Base-by-base conservation (phyloP, 2,329 filamentous ascomycete species). In the Biscogniauxia marginata region DNA sequence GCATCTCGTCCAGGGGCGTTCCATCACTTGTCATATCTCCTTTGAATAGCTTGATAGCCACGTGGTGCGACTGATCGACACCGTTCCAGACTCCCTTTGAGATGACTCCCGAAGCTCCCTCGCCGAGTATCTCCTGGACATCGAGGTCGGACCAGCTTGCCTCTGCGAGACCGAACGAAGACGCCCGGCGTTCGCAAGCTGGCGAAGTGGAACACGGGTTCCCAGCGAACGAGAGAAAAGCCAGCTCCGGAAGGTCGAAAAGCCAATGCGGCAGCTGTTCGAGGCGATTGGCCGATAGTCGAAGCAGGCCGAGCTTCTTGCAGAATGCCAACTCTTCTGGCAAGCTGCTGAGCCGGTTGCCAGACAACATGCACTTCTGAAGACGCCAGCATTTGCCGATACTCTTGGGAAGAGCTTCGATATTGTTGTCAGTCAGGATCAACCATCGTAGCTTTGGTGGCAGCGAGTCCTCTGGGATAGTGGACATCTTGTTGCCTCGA, bases 331-430 rank as follows among this genome's bases (percentile, higher is more conserved):
- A 77, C 50, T 73, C 70, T 16, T 63, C 62, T 1, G 78, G 78
- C 7, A 81, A 65, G 43, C 49, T 50, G 0, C 58, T 63, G 21
- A 80, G 69, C n/a, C 56, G 65, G 60, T 80, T 80, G 13, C 77
- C 77, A 1, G 78, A 73, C n/a, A 81, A 64, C 75, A 79, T 77
- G 61, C 77, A 79, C 64, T 79, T 79, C 59, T 80, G 74, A 4
- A 81, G 68, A 9, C 71, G 70, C 18, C 60, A 58, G 55, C 77
- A 81, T 19, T 65, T 64, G 8, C 77, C 76, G 49, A 80, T 76
- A 63, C 71, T 76, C 18, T 60, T 61, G 0, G 78, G 77, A 7
- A 81, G 65, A 7, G 58, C 52, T 3, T 58, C 56, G 44, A 81
- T 72, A 43, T 63, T 57, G 64, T 81, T 81, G 61, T 77, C 73